Base-by-base conservation (phyloP, 441 rosid species). In the Mallotus japonicus region DNA sequence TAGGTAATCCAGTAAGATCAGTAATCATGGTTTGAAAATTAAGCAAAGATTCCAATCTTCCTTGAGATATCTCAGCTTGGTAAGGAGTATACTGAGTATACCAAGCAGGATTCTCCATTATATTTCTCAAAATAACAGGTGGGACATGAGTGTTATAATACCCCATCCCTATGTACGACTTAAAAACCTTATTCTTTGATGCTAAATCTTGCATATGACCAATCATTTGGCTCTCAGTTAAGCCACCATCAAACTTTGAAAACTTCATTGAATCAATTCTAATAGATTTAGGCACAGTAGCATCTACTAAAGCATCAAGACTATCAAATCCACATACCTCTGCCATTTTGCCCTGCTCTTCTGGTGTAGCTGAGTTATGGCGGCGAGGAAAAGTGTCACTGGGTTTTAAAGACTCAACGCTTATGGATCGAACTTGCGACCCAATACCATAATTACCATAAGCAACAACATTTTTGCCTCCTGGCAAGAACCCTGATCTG, bases 81-180 rank as follows among this genome's bases (percentile, higher is more conserved):
- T 95, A 95, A 20, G 98, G 99, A 8, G 99, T 92, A 82, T 95
- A 92, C 51, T 95, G 99, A 58, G 95, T 95, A 67, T 95, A 95
- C 99, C 99, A 95, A 78, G 90, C 99, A 2, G 98, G 97, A 85
- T 95, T 95, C 86, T 95, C 98, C 91, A 91, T 82, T 51, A 95
- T 86, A 66, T 95, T 95, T 80, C 98, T 90, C 83, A 95, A 77
- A 81, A 95, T 95, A 67, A 95, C 99, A 44, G 98, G 85, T 0
- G 99, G 98, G 28, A 91, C 97, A 75, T 83, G 77, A 1, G 96
- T 92, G 76, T 88, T 91, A 77, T 95, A 90, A 76, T 95, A 95
- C 3, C 98, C 99, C 99, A 95, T 92, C 37, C 99, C 98, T 1
- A 91, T 92, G 71, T 73, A 95, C 13, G 99, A 92, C 85, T 91